Conservation (phyloP, 2,329 filamentous ascomycete genomes). For the Rhinocladiella mackenziei region DNA sequence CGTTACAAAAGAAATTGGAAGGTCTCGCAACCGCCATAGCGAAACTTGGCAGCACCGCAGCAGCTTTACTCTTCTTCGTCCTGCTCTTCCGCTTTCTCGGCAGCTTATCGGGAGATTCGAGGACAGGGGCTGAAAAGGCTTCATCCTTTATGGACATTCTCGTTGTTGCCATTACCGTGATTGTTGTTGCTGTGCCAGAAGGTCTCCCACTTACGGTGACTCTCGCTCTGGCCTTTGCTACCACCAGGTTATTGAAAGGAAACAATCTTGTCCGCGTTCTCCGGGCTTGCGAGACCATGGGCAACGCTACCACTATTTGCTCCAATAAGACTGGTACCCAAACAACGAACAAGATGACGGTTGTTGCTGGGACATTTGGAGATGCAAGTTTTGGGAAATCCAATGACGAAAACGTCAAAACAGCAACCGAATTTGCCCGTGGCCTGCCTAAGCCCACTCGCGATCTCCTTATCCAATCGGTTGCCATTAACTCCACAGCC, state of each 20-base stretch:
- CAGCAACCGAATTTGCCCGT: conserved; percentile 52
- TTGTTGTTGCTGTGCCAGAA: conserved; percentile 59
- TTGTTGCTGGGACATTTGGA: conserved; percentile 53
- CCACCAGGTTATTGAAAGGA: conserved; percentile 60
- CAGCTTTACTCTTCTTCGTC: conserved; percentile 71
- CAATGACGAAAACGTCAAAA: conserved; percentile 43
- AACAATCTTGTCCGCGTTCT: conserved; percentile 60
- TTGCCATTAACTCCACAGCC: conserved; percentile 65
- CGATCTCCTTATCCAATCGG: conserved; percentile 58
- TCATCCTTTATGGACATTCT: conserved; percentile 58
- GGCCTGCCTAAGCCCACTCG: conserved; percentile 53
- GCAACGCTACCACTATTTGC: conserved; percentile 60
- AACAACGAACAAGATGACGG: conserved; percentile 61
- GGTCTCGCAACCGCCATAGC: conserved; percentile 76
- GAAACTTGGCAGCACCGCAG: conserved; percentile 68
- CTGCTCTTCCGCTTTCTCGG: conserved; percentile 72
- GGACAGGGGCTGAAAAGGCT: conserved; percentile 49
- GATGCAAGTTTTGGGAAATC: conserved; percentile 28
- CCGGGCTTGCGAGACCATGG: conserved; percentile 61
- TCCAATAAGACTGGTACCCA: conserved; percentile 65
- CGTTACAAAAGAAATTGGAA: conserved; percentile 73
- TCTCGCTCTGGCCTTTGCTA: conserved; percentile 59
- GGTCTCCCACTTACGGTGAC: conserved; percentile 59
- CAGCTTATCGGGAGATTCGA: conserved; percentile 51
- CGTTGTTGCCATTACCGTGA: conserved; percentile 56